Evolutionary conservation across 2,329 filamentous ascomycete species (phyloP), one percentile per base, ranked within the genome.

Genomic region (Diplodia intermedia): DNA sequence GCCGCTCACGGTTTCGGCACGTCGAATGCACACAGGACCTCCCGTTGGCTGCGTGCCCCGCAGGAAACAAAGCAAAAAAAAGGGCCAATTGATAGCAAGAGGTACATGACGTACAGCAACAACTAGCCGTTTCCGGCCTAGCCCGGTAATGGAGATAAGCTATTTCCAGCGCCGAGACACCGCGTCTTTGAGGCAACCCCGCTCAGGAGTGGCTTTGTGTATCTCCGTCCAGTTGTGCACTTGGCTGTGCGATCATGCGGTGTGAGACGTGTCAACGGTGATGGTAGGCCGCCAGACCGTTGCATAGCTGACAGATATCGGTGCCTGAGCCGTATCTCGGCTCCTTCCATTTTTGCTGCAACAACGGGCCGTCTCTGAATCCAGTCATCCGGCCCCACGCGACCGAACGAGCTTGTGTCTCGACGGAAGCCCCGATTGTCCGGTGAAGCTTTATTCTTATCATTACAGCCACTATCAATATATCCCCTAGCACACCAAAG

Each of bases 121-220:
- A 4, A 31, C 47, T 33, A 52, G 50, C 9, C 31, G 8, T 5
- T 36, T 4, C 3, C 4, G 15, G 31, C 7, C 31, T 63, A 63
- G 60, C 31, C 18, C n/a, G 3, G 3, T 3, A 15, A 31, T 63
- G 43, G 60, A 52, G 43, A 38, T 63, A 63, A 52, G 57, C 12
- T 15, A 36, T 31, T 23, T 43, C 60, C 26, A 33, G 26, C n/a
- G 26, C 43, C 60, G 55, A 60, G 20, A 29, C 12, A 14, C 38
- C 38, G 55, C 23, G 31, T n/a, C 26, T 29, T 31, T 52, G 43
- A 49, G 54, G 54, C 57, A 14, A 29, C 11, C 20, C 47, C 60
- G 31, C 29, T 52, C 60, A 63, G 60, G 60, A 52, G 60, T 52
- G 9, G 33, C 33, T 36, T 12, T 38, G 36, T 38, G 7, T 36